Percentiles rank a stretch among this genome's conserved stretches.
Conservation (phyloP, 2,329 filamentous ascomycete genomes). For the Alternaria panax region DNA sequence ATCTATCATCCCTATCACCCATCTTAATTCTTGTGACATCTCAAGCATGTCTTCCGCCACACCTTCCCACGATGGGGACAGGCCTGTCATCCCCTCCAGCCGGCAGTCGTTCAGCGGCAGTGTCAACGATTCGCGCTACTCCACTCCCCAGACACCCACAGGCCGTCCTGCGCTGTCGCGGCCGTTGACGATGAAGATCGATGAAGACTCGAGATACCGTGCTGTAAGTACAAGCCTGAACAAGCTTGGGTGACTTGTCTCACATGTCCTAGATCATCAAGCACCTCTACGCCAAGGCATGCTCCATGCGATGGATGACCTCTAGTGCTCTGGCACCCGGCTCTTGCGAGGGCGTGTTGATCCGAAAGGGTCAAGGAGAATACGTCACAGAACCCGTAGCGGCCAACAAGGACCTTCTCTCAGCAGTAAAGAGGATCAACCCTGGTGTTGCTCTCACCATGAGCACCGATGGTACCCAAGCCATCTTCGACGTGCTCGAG, state of each 20-base stretch:
- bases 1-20: not conserved
- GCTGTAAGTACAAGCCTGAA: constrained; percentile 22
- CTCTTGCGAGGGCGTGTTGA: constrained; percentile 67
- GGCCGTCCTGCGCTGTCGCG: constrained; percentile 15
- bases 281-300: constrained; percentile 36
- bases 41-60: constrained; percentile 16
- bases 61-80: constrained; percentile 11
- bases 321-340: constrained; percentile 17
- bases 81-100: constrained; percentile 14
- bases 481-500: constrained; percentile 54
- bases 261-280: constrained; percentile 34
- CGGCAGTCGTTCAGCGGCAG: constrained; percentile 21
- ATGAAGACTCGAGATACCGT: constrained; percentile 34
- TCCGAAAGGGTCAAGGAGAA: constrained; percentile 71
- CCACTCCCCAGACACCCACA: constrained; percentile 15
- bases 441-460: constrained; percentile 59
- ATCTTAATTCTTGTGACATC: constrained; percentile 7
- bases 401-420: constrained; percentile 50
- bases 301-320: constrained; percentile 34
- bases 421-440: constrained; percentile 56
- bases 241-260: not conserved
- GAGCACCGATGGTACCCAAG: constrained; percentile 57
- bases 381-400: constrained; percentile 65
- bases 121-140: constrained; percentile 12
- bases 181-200: constrained; percentile 30